Evolutionary conservation across 495 filamentous ascomycete genomes (phyloP), one percentile per base, ranked within the genome.

Genomic region (Penicillium ucsense): DNA sequence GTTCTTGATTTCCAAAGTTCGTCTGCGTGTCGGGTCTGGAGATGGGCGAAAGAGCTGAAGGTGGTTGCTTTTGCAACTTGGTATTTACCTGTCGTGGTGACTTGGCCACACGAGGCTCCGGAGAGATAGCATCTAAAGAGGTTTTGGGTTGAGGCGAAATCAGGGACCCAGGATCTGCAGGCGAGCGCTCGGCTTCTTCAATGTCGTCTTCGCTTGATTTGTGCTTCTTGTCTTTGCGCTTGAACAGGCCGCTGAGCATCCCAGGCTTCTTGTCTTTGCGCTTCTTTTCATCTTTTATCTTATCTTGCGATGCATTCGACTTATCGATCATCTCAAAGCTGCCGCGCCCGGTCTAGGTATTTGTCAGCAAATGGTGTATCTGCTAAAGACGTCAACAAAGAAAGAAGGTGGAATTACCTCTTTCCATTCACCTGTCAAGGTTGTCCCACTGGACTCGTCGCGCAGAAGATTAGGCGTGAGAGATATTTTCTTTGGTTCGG

Each of bases 401-500:
- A 72, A 63, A 41, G 66, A 64, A 46, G 68, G 70, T 35, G 69
- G 43, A 57, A 67, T 48, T 62, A 78, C 68, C 45, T 90, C 85
- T 66, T 79, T 83, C 31, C 76, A 74, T 29, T 89, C 86, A 53
- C 54, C 76, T 9, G 80, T 81, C 6, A 78, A 61, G 5, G 75
- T 66, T n/a, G 74, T 77, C 38, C 68, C 73, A 45, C 66, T 59
- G 31, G 56, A 51, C 54, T 95, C 90, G 49, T 97, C 91, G 10
- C 92, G 81, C 35, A 97, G 73, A n/a, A 99, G 72, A 51, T 91
- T 94, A 8, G 92, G 92, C 0, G 92, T 99, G 31, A 99, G 75
- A 3, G 89, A 94, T 51, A 99, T 95, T 72, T 99, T 99, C 65
- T 91, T 86, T 1, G 92, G 95, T 60, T 96, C 94, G 34, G 85